phyloP scores from a whole-genome alignment of 2,329 filamentous ascomycete species.

The Pezicula radicicola region DNA sequence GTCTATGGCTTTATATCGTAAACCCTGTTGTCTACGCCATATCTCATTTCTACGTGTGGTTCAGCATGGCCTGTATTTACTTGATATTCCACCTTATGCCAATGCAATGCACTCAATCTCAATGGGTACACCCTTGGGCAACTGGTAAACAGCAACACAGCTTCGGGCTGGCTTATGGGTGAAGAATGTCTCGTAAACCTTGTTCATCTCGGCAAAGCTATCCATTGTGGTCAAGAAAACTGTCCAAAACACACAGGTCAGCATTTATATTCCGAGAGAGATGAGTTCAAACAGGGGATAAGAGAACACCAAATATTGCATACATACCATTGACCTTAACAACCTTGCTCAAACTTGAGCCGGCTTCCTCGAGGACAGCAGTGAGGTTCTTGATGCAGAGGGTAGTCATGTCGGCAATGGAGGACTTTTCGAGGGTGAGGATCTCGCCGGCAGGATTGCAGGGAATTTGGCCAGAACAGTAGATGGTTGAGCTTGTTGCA shows the following conservation, averaged over 20 bases:
- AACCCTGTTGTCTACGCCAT: not conserved
- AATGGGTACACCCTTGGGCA: slow-evolving; percentile 83
- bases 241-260: too few relatives aligned
- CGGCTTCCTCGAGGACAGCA: slow-evolving; percentile 80
- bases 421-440: slow-evolving; percentile 46
- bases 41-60: not conserved
- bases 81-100: slow-evolving; percentile 36
- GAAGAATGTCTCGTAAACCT: slow-evolving; percentile 81
- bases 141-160: slow-evolving; percentile 86
- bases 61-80: not conserved
- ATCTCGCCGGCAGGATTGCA: slow-evolving; percentile 25
- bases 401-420: slow-evolving; percentile 62
- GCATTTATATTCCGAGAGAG: too few relatives aligned
- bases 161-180: slow-evolving; percentile 82
- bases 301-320: too few relatives aligned
- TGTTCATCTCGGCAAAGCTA: slow-evolving; percentile 83
- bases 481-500: slow-evolving; percentile 62
- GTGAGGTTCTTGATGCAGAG: slow-evolving; percentile 76
- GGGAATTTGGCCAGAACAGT: slow-evolving; percentile 56
- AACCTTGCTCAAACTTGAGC: slow-evolving; percentile 73
- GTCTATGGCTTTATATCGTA: too few relatives aligned
- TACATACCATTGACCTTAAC: slow-evolving; percentile 71
- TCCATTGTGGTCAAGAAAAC: slow-evolving; percentile 91
- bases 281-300: too few relatives aligned
- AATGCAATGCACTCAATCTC: slow-evolving; percentile 91